Percentiles rank a stretch among this genome's conserved stretches.
phyloP scores from a whole-genome alignment of 768 basidiomycete species.

The Mycena filopes region DNA sequence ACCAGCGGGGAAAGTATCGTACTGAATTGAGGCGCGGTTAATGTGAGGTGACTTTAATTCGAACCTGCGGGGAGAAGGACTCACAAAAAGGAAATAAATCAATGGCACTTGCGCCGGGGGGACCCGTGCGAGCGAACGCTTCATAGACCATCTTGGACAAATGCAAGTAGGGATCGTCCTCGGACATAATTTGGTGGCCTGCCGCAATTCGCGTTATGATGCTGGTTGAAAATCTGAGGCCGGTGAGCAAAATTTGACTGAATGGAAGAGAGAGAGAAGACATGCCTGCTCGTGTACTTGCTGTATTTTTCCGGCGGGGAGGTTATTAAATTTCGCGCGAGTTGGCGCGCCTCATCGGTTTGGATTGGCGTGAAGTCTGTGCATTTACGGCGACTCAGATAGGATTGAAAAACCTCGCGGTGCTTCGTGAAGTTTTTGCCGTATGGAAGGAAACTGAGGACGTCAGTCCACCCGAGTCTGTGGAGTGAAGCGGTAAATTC shows the following conservation, averaged over 20 bases:
- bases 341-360: conserved; percentile 6
- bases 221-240: conserved; percentile 26
- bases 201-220: conserved; percentile 1
- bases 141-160: neutral
- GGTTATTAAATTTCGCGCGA: conserved; percentile 5
- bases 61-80: too few species aligned
- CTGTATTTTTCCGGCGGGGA: neutral
- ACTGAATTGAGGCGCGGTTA: too few species aligned
- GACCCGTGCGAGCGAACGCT: neutral
- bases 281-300: neutral
- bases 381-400: conserved; percentile 13
- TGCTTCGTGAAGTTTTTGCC: conserved; percentile 34
- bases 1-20: conserved; percentile 45
- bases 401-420: conserved; percentile 27
- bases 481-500: neutral
- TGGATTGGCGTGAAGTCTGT: conserved; percentile 17
- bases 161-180: neutral
- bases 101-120: neutral
- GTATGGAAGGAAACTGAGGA: conserved; percentile 28
- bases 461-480: conserved; percentile 33
- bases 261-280: neutral
- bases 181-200: neutral
- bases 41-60: too few species aligned
- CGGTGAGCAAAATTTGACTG: too few species aligned
- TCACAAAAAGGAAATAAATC: too few species aligned